Evolutionary conservation across 495 filamentous ascomycete species (phyloP).

Genomic region (Paragyromitra xinjiangensis): DNA sequence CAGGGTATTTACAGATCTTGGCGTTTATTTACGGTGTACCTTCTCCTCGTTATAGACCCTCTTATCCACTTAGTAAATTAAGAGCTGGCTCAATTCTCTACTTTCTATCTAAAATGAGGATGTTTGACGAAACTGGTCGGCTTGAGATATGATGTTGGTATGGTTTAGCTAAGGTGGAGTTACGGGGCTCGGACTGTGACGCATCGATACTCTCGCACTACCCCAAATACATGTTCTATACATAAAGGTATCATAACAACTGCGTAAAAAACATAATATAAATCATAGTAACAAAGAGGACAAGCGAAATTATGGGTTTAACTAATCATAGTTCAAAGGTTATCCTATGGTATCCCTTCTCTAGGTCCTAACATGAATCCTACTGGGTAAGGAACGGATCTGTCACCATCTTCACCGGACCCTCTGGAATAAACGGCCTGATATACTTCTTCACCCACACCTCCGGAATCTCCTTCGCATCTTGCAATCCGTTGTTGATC

Average conservation of each 20-base stretch:
- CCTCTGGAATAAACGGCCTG: constrained; percentile 65
- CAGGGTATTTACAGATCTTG: not conserved
- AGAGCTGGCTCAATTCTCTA: too few relatives aligned
- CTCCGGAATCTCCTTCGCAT: constrained; percentile 69
- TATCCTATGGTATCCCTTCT: not conserved
- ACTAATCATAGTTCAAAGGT: not conserved
- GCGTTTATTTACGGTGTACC: not conserved
- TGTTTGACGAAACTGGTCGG: too few relatives aligned
- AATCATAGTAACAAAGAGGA: not conserved
- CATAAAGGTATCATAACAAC: not conserved
- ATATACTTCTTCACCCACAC: constrained; percentile 68
- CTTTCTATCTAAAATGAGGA: too few relatives aligned
- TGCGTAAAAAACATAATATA: not conserved
- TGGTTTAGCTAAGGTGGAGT: too few relatives aligned
- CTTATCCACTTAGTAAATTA: too few relatives aligned
- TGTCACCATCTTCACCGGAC: constrained; percentile 15
- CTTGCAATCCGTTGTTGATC: constrained; percentile 73
- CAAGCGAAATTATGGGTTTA: not conserved
- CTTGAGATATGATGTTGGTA: too few relatives aligned
- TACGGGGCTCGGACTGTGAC: too few relatives aligned
- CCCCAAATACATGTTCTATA: not conserved
- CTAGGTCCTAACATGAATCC: not conserved
- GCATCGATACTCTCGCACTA: too few relatives aligned
- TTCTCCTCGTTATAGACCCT: not conserved
- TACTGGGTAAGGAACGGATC: constrained; percentile 46